Conservation (phyloP, 1,139 yeast genomes). For the Saccharomyces hybrid region DNA sequence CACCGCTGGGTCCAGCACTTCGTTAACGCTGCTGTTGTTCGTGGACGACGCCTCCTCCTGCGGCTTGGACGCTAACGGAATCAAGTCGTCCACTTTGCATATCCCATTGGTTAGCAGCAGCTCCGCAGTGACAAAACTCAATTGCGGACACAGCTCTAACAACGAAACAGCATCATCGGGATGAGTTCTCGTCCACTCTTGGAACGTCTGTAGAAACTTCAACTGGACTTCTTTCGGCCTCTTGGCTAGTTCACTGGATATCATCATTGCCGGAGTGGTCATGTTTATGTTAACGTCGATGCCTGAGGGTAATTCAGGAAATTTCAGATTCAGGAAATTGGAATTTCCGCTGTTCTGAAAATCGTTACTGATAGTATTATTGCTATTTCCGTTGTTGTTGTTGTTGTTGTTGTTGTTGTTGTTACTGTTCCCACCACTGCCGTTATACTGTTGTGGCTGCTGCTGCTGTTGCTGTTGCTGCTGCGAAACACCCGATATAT, state of each 20-base stretch:
- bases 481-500: conserved; percentile 11
- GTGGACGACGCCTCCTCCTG: conserved; percentile 7
- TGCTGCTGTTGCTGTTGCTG: conserved; percentile 6
- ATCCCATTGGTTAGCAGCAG: conserved; percentile 46
- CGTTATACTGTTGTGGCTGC: neutral
- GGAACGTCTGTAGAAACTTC: conserved; percentile 47
- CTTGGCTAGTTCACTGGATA: conserved; percentile 51
- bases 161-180: conserved; percentile 59
- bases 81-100: conserved; percentile 30
- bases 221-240: conserved; percentile 31
- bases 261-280: conserved; percentile 49
- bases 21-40: conserved; percentile 9
- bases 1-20: conserved; percentile 37
- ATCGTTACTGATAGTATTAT: conserved; percentile 10
- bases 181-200: conserved; percentile 52
- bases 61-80: conserved; percentile 22
- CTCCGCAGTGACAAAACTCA: conserved; percentile 77
- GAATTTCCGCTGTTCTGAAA: conserved; percentile 7
- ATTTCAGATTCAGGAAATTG: conserved; percentile 10
- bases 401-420: conserved; percentile 7
- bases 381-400: conserved; percentile 13
- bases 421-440: conserved; percentile 10
- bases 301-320: conserved; percentile 41
- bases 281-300: conserved; percentile 56
- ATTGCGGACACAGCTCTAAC: conserved; percentile 65